Evolutionary conservation across 1,139 yeast species (phyloP), one percentile per base, ranked within the genome.

Genomic region (Taphrina deformans): DNA sequence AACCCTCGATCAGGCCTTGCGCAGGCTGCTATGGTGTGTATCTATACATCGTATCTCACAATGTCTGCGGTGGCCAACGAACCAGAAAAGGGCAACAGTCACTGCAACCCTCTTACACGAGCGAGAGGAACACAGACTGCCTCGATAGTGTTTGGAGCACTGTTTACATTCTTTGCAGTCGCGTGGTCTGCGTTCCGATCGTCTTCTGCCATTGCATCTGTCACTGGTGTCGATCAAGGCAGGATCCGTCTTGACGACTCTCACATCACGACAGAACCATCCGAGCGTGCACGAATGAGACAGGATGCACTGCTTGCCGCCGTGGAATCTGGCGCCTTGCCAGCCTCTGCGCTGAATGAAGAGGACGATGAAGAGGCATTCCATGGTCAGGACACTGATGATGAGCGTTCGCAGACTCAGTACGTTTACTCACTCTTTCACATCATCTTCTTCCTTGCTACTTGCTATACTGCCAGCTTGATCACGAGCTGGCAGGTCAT

Each of bases 161-260:
- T 91, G 48, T 91, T 95, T 78, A 95, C 99, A 0, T 90, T 95
- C 73, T 80, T 90, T 62, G 97, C 99, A 0, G 89, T 95, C 69
- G 98, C 98, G 0, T 95, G 95, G 75, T 93, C 99, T 1, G 93
- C 99, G 0, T 91, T 97, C 0, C 83, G 98, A 70, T 99, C 99
- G 0, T 98, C 99, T 3, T 90, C 92, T 78, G 85, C 73, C 53
- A 70, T 77, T 44, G 55, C 63, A 9, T 51, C 63, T 12, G 55
- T 59, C 16, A 69, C 21, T 9, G 58, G 63, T 12, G 51, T 29
- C 2, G 61, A 55, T n/a, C 56, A 59, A 38, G 65, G 61, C 3
- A 48, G 51, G 12, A 61, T 61, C 38, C 59, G 65, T 9, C 33
- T 61, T 46, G 77, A 72, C n/a, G 75, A 73, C 41, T 71, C 71